Percentiles rank a stretch among this genome's conserved stretches.
These are phyloP conservation scores for Collybiopsis confluens DNA, from an alignment of 768 basidiomycete genomes.

Conservation along the genomic window DNA sequence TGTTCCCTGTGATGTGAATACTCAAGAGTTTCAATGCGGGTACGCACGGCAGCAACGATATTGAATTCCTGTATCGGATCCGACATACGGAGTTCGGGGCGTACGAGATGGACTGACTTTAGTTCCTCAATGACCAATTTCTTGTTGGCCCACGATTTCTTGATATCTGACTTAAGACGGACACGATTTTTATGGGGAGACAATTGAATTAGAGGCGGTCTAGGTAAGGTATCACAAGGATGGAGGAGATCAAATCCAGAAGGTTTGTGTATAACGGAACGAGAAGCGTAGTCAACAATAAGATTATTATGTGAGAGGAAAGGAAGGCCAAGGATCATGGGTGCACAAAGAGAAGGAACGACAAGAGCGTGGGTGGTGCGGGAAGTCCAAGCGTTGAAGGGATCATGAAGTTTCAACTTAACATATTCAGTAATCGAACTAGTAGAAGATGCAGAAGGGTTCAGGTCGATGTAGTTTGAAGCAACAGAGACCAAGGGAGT, in stretches of 20 bases:
- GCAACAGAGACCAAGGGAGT: too few relatives aligned
- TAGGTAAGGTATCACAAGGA: background rate
- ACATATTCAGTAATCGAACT: background rate
- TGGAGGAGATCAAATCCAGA: conserved; percentile 8
- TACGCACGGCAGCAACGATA: background rate
- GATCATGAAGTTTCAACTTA: background rate
- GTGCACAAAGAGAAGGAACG: background rate
- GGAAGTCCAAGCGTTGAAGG: background rate
- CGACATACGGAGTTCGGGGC: background rate
- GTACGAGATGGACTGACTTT: background rate
- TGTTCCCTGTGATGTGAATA: background rate
- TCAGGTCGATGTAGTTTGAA: too few relatives aligned
- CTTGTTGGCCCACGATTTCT: background rate
- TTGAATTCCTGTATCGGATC: background rate
- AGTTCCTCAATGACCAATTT: background rate
- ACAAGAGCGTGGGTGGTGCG: background rate
- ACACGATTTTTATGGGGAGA: background rate
- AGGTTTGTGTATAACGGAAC: conserved; percentile 13
- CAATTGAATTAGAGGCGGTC: background rate
- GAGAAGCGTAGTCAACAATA: conserved; percentile 21
- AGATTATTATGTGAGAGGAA: conserved; percentile 31
- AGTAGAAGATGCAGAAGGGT: too few relatives aligned
- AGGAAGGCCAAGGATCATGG: conserved; percentile 28
- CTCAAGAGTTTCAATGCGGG: background rate
- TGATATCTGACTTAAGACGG: background rate